These are phyloP conservation scores for Rhizoclosmatium sp. DNA, from an alignment of 192 early-diverging fungal genomes.

Conservation along the genomic window DNA sequence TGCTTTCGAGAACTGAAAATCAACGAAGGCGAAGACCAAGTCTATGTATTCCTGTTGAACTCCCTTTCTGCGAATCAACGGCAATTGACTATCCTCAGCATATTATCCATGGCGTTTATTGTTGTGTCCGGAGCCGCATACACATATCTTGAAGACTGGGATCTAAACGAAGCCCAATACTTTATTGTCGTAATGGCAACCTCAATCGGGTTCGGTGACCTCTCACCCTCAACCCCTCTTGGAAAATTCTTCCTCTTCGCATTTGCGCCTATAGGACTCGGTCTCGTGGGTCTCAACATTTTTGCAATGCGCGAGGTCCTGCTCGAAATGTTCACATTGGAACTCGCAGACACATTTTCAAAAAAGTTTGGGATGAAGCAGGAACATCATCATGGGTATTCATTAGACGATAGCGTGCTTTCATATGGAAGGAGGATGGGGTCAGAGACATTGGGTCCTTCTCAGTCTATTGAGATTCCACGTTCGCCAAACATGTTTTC, in stretches of 20 bases:
- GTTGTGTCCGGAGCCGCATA: slow-evolving; percentile 41
- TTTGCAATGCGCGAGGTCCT: slow-evolving; percentile 56
- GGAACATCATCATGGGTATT: slow-evolving; percentile 30
- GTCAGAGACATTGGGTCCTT: background rate
- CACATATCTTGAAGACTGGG: slow-evolving; percentile 54
- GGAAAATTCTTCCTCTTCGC: slow-evolving; percentile 45
- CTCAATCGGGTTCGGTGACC: slow-evolving; percentile 63
- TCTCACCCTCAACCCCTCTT: slow-evolving; percentile 39
- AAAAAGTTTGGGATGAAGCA: slow-evolving; percentile 46
- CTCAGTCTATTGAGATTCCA: background rate
- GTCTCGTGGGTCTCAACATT: slow-evolving; percentile 51
- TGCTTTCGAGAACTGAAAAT: slow-evolving; percentile 43
- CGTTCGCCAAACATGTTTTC: background rate
- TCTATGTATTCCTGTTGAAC: slow-evolving; percentile 50
- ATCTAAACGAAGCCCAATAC: slow-evolving; percentile 55
- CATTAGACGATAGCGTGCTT: background rate
- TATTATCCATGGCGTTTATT: slow-evolving; percentile 48
- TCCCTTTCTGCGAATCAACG: slow-evolving; percentile 52
- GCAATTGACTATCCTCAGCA: slow-evolving; percentile 55
- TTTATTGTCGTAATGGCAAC: slow-evolving; percentile 49
- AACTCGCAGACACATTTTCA: slow-evolving; percentile 50
- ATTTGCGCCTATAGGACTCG: slow-evolving; percentile 49
- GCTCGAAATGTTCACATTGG: slow-evolving; percentile 54
- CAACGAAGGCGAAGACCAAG: slow-evolving; percentile 39
- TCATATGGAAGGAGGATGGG: background rate